Evolutionary conservation across 805 yeast genomes (phyloP), one percentile per base, ranked within the genome.

Genomic region (Nakazawaea holstii): DNA sequence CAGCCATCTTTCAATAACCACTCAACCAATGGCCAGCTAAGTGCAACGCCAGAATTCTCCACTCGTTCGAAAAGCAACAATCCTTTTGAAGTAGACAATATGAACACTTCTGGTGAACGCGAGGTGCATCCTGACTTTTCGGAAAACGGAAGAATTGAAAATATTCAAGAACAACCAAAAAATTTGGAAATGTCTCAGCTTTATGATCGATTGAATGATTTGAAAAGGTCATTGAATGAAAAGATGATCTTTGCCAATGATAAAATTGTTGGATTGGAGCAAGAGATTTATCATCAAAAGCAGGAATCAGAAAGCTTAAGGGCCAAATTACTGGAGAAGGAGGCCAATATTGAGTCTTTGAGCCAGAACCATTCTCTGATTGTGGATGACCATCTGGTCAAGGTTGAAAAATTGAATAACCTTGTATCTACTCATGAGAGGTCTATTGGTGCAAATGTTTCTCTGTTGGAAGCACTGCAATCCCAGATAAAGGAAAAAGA

Each of bases 191-290:
- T 44, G 39, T 4, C 29, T 28, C 35, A 36, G 14, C 35, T 46
- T 10, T 46, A 46, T 17, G 41, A 35, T 1, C 24, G 49, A 9
- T 28, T 46, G 17, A 46, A 33, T 24, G 49, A 39, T 4, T 35
- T 46, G 37, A 46, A 46, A 27, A 28, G 8, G 20, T 40, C 49
- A 2, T 46, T 46, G 41, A 46, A 46, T 33, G 41, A 39, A 15
- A 46, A 46, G 35, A 46, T 46, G 49, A 35, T 13, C 7, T 30
- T 11, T 40, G 49, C 49, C 14, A 46, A 40, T 15, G 44, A 46
- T 6, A 46, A 40, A 29, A 46, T 46, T 8, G 37, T 40, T 27
- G 36, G 37, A 3, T 40, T 46, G 37, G 49, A 46, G 31, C 33
- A 8, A 13, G 15, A 11, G 5, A 46, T 35, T 30, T 3, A 20